Evolutionary conservation across 306 rosid species (phyloP).

Genomic region (Cucurbita moschata): DNA sequence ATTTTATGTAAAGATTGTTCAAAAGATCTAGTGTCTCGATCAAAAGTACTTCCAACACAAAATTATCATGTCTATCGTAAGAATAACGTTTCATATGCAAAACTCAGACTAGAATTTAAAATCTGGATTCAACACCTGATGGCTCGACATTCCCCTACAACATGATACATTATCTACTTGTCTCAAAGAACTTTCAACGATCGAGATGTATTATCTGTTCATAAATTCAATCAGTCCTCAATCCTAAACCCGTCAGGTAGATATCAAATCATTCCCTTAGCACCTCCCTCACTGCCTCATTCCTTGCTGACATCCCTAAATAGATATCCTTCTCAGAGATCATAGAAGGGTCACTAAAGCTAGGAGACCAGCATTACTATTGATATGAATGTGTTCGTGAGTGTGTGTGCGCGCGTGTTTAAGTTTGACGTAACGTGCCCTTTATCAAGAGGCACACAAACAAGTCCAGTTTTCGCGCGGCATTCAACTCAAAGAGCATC

Average conservation of each 20-base stretch:
- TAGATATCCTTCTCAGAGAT: neutral
- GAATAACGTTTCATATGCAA: too few relatives aligned
- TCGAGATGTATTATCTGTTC: neutral
- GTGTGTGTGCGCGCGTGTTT: neutral
- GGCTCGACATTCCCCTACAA: too few relatives aligned
- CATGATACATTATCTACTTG: too few relatives aligned
- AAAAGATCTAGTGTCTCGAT: neutral
- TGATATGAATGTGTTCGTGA: neutral
- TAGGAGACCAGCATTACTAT: neutral
- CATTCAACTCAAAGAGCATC: neutral
- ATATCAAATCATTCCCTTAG: neutral
- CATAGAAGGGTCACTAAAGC: neutral
- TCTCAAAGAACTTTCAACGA: neutral
- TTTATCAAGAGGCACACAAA: neutral
- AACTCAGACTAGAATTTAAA: too few relatives aligned
- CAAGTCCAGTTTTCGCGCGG: neutral
- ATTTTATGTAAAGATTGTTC: neutral
- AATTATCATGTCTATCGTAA: too few relatives aligned
- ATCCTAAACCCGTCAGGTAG: neutral
- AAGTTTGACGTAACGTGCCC: neutral
- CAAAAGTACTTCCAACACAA: neutral
- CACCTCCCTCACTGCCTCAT: neutral
- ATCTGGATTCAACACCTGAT: too few relatives aligned
- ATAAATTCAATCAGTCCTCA: neutral
- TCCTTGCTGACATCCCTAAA: neutral